A percentile compares a stretch with the other conserved stretches of the same genome.
phyloP scores from a whole-genome alignment of 139 green algal genomes.

The Chlorella vulgaris region DNA sequence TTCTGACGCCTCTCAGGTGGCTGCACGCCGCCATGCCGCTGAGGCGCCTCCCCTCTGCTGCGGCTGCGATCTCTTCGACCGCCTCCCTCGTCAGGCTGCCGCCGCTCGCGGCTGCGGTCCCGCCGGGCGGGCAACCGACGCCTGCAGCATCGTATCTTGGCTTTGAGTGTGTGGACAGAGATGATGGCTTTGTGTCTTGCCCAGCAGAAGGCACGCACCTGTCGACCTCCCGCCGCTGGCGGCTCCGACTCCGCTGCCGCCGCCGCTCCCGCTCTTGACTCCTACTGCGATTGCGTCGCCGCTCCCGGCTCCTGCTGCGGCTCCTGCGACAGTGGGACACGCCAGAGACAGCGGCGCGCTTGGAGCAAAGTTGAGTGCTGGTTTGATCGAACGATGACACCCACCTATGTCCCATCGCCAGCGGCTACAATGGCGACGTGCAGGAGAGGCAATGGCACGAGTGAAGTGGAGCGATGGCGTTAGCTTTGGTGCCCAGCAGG shows the following conservation, averaged over 20 bases:
- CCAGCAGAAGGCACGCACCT: too few relatives aligned
- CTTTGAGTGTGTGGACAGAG: too few relatives aligned
- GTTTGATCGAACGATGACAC: too few relatives aligned
- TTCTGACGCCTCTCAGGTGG: neutral
- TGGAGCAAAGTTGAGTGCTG: neutral
- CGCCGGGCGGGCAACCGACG: neutral
- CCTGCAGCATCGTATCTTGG: too few relatives aligned
- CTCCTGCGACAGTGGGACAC: neutral
- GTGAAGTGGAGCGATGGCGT: too few relatives aligned
- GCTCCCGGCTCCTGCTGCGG: neutral
- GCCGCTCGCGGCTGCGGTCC: neutral
- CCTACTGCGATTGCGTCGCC: neutral
- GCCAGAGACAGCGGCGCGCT: neutral
- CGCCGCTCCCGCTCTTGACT: constrained; percentile 1
- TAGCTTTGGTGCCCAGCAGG: too few relatives aligned
- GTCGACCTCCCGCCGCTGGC: neutral
- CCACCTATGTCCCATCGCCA: too few relatives aligned
- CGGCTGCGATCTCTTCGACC: neutral
- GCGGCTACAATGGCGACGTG: too few relatives aligned
- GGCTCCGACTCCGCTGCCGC: constrained; percentile 4
- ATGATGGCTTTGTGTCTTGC: too few relatives aligned
- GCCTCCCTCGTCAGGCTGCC: neutral
- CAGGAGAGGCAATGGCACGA: too few relatives aligned
- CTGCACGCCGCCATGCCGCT: neutral
- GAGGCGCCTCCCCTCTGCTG: neutral